Base-by-base conservation (phyloP, 176 grass and related monocot species). In the Oryza australiensis region DNA sequence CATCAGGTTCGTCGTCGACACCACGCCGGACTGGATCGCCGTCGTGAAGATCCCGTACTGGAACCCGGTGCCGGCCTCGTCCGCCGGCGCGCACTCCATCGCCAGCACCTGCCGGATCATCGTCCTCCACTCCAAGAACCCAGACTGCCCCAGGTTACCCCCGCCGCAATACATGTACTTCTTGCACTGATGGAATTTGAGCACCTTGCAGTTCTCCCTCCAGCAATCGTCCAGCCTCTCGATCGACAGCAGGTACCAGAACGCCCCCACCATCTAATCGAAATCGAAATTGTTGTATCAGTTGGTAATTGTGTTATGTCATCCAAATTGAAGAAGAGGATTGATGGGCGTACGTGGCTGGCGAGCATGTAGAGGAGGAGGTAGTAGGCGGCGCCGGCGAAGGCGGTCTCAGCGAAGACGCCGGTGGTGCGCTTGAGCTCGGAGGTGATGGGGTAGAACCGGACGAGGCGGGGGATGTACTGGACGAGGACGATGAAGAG, bases 161-260 rank as follows among this genome's bases (percentile, higher is more conserved):
- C 69, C 81, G 12, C 88, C 95, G 82, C 95, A 98, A 81, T 93
- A 98, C 85, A 98, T 89, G 80, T 87, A 98, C 9, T 18, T 48
- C 5, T 78, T 37, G 73, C 95, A 98, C 59, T 74, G 86, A 62
- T 82, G 65, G 81, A 85, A 85, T 1, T 32, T 48, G 1, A 88
- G 87, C 4, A 26, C 43, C 6, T 20, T 67, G 75, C 95, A 98
- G 63, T 87, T 86, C 18, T 42, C 49, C 0, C 76, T 40, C 95
- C 95, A 98, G 84, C 95, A 98, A 57, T 90, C 90, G 75, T 91
- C 82, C 10, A 87, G 71, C 12, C 95, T 77, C 62, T 94, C 86
- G 1, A 98, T 83, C 5, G 95, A 73, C 14, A 98, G 81, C 0
- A 94, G 86, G 92, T 94, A 98, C 95, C 95, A 98, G 79, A 98